These are phyloP conservation scores for Aspergillus asperescens DNA, from an alignment of 495 filamentous ascomycete species.

Conservation along the genomic window DNA sequence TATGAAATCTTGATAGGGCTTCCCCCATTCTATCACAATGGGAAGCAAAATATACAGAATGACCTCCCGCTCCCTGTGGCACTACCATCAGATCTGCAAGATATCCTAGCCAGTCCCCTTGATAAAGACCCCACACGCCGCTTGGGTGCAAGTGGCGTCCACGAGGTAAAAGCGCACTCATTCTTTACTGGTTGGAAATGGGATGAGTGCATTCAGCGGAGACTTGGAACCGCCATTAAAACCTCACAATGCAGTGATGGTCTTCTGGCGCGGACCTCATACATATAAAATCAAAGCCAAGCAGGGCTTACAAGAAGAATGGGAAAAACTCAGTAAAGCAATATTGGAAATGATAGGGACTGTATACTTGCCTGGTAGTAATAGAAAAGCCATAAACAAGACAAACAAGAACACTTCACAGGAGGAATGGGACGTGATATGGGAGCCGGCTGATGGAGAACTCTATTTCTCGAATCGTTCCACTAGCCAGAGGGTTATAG, in stretches of 20 bases:
- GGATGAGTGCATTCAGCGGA: not conserved
- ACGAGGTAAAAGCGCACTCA: constrained; percentile 10
- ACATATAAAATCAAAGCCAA: not conserved
- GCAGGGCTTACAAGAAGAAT: not conserved
- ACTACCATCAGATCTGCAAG: not conserved
- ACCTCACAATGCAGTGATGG: not conserved
- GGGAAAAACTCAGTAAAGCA: not conserved
- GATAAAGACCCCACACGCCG: not conserved
- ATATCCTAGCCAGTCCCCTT: not conserved
- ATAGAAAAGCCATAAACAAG: too few species aligned
- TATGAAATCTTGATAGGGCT: constrained; percentile 2
- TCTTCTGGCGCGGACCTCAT: not conserved
- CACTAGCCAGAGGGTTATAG: not conserved
- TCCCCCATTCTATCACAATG: not conserved
- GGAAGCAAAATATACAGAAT: not conserved
- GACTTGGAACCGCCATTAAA: not conserved
- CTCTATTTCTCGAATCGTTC: not conserved
- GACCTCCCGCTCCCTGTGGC: not conserved
- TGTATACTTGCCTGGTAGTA: too few species aligned
- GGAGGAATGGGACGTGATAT: not conserved
- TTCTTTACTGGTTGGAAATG: not conserved
- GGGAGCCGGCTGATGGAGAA: not conserved
- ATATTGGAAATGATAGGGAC: not conserved
- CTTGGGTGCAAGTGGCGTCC: not conserved
- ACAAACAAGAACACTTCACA: not conserved